Evolutionary conservation across 2,329 filamentous ascomycete species (phyloP), one percentile per base, ranked within the genome.

Genomic region (Decorospora gaudefroyi): DNA sequence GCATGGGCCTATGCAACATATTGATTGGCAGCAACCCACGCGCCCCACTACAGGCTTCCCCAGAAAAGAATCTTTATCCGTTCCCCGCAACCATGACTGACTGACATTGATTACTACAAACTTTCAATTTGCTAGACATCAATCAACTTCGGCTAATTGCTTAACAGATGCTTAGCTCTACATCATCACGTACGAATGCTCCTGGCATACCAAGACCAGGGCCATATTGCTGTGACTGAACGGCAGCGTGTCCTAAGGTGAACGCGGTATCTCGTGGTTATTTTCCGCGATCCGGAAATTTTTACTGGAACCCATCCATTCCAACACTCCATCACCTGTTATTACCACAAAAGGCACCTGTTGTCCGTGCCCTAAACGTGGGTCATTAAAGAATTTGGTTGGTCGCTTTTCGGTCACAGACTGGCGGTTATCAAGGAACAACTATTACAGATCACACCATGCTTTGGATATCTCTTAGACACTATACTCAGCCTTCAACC

Each of bases 121-220:
- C 58, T 55, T 42, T 40, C 48, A n/a, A n/a, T n/a, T n/a, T 42
- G 45, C 29, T 19, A 31, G 9, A 17, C 33, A 15, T 34, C 36
- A 25, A 31, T n/a, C 27, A 18, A 27, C 27, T 46, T 59, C 55
- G 59, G 57, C 34, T 63, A 58, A 62, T 55, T 42, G 52, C 56
- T 63, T 59, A 42, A 47, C 49, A 42, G 44, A 54, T 53, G 57
- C 51, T 59, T 59, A 53, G 48, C 16, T 55, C 30, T 45, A 55
- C 49, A 10, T 48, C 36, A 33, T 38, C 33, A 31, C 25, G 17
- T 30, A 42, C 25, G 12, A 5, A 17, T n/a, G n/a, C n/a, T n/a
- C n/a, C n/a, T n/a, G n/a, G n/a, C n/a, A n/a, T n/a, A n/a, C n/a
- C n/a, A n/a, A n/a, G n/a, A n/a, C n/a, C n/a, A n/a, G n/a, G n/a